Base-by-base conservation (phyloP, 257 asterid species). In the Anisodus tanguticus region DNA sequence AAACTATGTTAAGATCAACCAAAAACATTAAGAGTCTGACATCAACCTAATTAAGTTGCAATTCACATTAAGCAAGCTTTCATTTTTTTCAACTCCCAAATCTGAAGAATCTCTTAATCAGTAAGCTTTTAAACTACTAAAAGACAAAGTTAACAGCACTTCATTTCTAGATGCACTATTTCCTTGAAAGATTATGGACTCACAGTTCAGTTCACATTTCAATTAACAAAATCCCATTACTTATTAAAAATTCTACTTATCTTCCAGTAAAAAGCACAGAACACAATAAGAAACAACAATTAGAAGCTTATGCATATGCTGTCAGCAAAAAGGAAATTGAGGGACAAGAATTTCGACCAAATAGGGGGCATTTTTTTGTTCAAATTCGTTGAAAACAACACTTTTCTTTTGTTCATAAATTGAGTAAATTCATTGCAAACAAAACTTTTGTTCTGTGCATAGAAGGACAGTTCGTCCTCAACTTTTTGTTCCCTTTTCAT, bases 1-100 rank as follows among this genome's bases (percentile, higher is more conserved):
- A 63, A 82, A 82, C 63, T 67, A 53, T 53, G 62, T 17, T 37
- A 68, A 17, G 51, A 68, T 55, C 69, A 54, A 53, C 26, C 64
- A 77, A 74, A 74, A 49, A 47, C 22, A 74, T 19, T 76, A 31
- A 31, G 35, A 31, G 35, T 31, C 35, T 31, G 35, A 31, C 35
- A 76, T 55, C 43, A 51, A 35, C 81, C 47, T 26, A 53, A 31
- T 31, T 31, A 31, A 76, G 63, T 76, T 51, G 81, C 63, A 76
- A 76, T 51, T 22, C 62, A 72, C 45, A 0, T 51, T 26, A 26
- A 26, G 80, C n/a, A 22, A 13, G 64, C 2, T 1, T 77, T 51
- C 81, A 49, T 74, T 47, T 19, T 10, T 74, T 74, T 49, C 62
- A 49, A 77, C 9, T 77, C 49, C 47, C 26, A 15, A 26, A 15